Conservation (phyloP, 495 filamentous ascomycete species). For the Usnea hakonensis region DNA sequence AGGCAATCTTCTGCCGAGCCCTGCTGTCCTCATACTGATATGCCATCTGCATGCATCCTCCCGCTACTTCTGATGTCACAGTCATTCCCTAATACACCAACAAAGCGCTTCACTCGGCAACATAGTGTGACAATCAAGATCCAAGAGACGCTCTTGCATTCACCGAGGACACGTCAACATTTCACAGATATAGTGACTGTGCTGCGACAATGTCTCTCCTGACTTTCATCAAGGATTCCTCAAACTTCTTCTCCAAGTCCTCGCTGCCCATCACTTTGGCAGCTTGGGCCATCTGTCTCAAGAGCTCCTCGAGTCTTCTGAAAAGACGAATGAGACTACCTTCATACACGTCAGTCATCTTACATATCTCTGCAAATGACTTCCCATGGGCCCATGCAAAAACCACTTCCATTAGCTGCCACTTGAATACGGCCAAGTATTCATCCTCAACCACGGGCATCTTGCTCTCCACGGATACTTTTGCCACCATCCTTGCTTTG, state of each 20-base stretch:
- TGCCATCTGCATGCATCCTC: background rate
- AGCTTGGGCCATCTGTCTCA: slow-evolving; percentile 97
- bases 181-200: slow-evolving; percentile 79
- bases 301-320: slow-evolving; percentile 85
- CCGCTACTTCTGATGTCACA: background rate
- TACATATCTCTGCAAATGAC: slow-evolving; percentile 90
- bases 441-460: slow-evolving; percentile 85
- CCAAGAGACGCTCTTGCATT: background rate
- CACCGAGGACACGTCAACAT: background rate
- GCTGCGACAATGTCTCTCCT: slow-evolving; percentile 88
- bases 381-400: slow-evolving; percentile 89
- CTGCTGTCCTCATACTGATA: background rate
- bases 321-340: slow-evolving; percentile 93
- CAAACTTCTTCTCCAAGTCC: slow-evolving; percentile 84
- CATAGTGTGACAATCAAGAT: background rate
- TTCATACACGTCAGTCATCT: slow-evolving; percentile 98
- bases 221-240: slow-evolving; percentile 72
- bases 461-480: slow-evolving; percentile 89
- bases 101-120: background rate
- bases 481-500: slow-evolving; percentile 78
- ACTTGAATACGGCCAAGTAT: slow-evolving; percentile 80
- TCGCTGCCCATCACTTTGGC: slow-evolving; percentile 96
- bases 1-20: background rate
- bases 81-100: background rate
- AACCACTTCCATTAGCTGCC: slow-evolving; percentile 92